These are phyloP conservation scores for Trichoderma parareesei DNA, from an alignment of 495 filamentous ascomycete genomes.

Conservation along the genomic window DNA sequence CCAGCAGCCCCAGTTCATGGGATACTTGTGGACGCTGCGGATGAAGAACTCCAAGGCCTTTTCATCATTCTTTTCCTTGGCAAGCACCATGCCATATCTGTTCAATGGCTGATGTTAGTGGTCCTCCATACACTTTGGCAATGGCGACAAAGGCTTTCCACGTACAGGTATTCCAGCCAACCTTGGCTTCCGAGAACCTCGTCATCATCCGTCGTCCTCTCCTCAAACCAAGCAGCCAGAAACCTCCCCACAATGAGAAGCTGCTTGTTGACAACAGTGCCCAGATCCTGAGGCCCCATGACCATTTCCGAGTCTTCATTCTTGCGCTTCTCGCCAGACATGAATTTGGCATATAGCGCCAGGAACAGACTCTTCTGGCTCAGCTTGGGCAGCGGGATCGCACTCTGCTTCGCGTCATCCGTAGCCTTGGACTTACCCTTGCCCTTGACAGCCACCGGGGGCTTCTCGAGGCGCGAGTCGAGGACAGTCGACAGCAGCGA, in stretches of 20 bases:
- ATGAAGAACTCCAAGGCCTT: constrained; percentile 76
- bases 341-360: constrained; percentile 81
- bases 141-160: neutral
- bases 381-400: constrained; percentile 30
- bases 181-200: constrained; percentile 60
- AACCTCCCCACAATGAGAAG: constrained; percentile 63
- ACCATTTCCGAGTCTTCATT: constrained; percentile 98
- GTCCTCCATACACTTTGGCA: neutral
- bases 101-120: constrained; percentile 8
- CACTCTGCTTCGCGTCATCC: constrained; percentile 13
- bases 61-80: constrained; percentile 81
- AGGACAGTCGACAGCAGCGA: constrained; percentile 56
- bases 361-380: constrained; percentile 93
- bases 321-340: constrained; percentile 91
- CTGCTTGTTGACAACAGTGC: constrained; percentile 74
- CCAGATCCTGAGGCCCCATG: constrained; percentile 83
- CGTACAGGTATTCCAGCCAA: constrained; percentile 82
- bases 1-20: constrained; percentile 97
- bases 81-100: constrained; percentile 75
- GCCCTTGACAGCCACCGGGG: constrained; percentile 42
- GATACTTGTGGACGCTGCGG: constrained; percentile 72
- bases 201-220: constrained; percentile 50
- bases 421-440: constrained; percentile 44
- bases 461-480: constrained; percentile 36
- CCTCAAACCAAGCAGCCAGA: constrained; percentile 67